phyloP scores from a whole-genome alignment of 441 rosid genomes.

The Populus tomentosa region DNA sequence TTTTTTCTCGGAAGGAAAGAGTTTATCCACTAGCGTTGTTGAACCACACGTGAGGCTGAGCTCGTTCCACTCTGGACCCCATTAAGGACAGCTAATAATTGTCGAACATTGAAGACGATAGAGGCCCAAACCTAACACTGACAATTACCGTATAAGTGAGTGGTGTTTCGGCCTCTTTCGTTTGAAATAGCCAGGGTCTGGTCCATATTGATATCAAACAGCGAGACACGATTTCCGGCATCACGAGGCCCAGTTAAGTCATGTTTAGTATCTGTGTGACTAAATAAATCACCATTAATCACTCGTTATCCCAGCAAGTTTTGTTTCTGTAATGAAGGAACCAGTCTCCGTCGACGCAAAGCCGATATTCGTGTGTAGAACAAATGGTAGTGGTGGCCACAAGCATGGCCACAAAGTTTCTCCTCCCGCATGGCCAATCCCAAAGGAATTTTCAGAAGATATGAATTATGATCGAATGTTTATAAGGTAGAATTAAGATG shows the following conservation, averaged over 20 bases:
- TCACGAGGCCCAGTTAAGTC: slow-evolving; percentile 3
- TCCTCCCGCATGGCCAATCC: slow-evolving; percentile 10
- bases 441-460: not conserved
- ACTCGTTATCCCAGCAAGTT: no score
- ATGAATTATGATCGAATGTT: not conserved
- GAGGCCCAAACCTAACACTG: slow-evolving; percentile 22
- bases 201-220: slow-evolving; percentile 23
- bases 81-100: not conserved
- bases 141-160: not conserved
- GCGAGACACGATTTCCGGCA: slow-evolving; percentile 36
- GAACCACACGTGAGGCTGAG: slow-evolving; percentile 18
- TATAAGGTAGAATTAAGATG: not conserved
- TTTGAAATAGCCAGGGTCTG: not conserved
- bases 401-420: no score
- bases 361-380: not conserved
- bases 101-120: not conserved
- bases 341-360: not conserved
- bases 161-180: slow-evolving; percentile 11
- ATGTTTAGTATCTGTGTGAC: not conserved
- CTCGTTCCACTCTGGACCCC: not conserved
- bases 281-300: not conserved
- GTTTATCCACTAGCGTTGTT: not conserved
- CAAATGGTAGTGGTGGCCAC: slow-evolving; percentile 12
- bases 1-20: not conserved
- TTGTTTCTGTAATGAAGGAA: not conserved